Evolutionary conservation across 2,329 filamentous ascomycete genomes (phyloP), one percentile per base, ranked within the genome.

Genomic region (Amesomyces nigricolor): DNA sequence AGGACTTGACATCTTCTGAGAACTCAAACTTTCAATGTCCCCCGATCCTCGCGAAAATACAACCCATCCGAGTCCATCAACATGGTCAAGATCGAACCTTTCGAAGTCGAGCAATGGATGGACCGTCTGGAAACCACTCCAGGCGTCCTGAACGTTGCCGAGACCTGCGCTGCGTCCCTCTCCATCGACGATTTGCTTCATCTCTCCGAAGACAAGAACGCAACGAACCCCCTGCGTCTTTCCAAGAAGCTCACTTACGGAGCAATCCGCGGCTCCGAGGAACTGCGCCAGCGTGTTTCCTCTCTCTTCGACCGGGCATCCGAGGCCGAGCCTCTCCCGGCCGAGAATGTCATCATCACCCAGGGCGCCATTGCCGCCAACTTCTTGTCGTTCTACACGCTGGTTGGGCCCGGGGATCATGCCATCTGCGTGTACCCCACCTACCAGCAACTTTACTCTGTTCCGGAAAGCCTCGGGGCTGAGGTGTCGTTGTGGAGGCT

Each of bases 351-450:
- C 40, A 70, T 95, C 51, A 84, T 92, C 56, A 89, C 88, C 0
- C 82, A 86, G 30, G 91, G 91, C 9, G 89, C 89, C 13, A 95
- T 95, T 49, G 78, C 82, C 5, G 90, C 89, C n/a, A 95, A 95
- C 66, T 89, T 90, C 63, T 72, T 94, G n/a, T 73, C 85, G 2
- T 78, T 94, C 7, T 91, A 91, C 68, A 77, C 85, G 1, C 75
- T 94, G 6, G 67, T 94, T 2, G 81, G 82, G 0, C 81, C 83
- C 0, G 87, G 85, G 0, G 89, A 95, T 66, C 90, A 95, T 75
- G 87, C 92, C 46, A 80, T 95, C 56, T 94, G 88, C 65, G 87
- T 94, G 56, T 89, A 91, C 67, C 90, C 91, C 11, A 92, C 89
- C 0, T 95, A 94, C 65, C 88, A 94, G 68, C 89, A 94, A 64